Conservation (phyloP, 208 protist genomes). For the Strigomonas oncopelti region DNA sequence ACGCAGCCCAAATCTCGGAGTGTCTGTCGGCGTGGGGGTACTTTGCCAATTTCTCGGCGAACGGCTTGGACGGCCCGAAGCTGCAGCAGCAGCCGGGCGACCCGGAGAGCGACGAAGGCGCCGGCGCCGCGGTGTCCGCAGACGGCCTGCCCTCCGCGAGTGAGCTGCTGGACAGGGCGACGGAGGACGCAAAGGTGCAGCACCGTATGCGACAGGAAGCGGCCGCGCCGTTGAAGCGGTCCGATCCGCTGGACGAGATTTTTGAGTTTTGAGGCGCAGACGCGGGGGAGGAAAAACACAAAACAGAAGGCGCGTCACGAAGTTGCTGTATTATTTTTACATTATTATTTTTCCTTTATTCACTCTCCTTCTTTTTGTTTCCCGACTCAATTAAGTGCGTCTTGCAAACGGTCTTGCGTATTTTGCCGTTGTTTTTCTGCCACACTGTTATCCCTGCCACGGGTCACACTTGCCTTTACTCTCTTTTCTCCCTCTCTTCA, state of each 20-base stretch:
- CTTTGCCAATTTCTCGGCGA: slow-evolving; percentile 58
- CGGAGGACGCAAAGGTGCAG: background rate
- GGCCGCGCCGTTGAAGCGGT: slow-evolving; percentile 14
- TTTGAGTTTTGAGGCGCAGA: slow-evolving; percentile 20
- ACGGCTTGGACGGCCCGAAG: slow-evolving; percentile 57
- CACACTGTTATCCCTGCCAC: background rate
- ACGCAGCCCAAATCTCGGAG: slow-evolving; percentile 37
- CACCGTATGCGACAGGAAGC: background rate
- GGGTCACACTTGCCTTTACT: background rate
- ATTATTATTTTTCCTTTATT: background rate
- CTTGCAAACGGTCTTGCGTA: background rate
- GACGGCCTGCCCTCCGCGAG: slow-evolving; percentile 15
- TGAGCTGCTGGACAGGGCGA: background rate
- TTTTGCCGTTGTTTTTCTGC: background rate
- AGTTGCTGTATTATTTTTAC: too few relatives aligned
- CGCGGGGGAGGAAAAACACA: background rate
- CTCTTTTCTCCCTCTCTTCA: background rate
- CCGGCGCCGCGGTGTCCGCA: background rate
- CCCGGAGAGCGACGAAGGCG: too few relatives aligned
- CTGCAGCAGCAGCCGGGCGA: background rate
- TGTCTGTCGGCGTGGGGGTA: slow-evolving; percentile 56
- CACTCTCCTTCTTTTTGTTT: background rate
- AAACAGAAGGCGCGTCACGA: background rate
- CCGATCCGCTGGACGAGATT: slow-evolving; percentile 21
- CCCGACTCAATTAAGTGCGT: background rate